phyloP scores from a whole-genome alignment of 1,284 basidiomycete species.

The Coniferiporia sulphurascens region DNA sequence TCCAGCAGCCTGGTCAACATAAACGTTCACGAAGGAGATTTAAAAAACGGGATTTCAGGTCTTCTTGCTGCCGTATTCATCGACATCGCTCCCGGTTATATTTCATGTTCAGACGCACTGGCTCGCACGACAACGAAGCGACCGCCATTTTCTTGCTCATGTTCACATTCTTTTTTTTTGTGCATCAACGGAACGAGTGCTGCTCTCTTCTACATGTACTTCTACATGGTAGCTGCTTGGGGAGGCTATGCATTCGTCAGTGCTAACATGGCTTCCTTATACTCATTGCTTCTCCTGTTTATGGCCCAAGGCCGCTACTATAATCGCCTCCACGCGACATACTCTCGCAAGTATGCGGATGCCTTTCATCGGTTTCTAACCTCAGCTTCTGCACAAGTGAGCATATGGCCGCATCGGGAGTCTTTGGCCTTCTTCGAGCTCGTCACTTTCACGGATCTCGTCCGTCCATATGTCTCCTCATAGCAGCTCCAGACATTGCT shows the following conservation, averaged over 20 bases:
- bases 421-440: slow-evolving; percentile 97
- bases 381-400: slow-evolving; percentile 96
- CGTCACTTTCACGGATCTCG: slow-evolving; percentile 88
- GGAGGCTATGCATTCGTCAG: slow-evolving; percentile 99
- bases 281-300: slow-evolving; percentile 86
- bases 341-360: slow-evolving; percentile 99
- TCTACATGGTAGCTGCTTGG: slow-evolving; percentile 99
- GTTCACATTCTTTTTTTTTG: slow-evolving; percentile 95
- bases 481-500: slow-evolving; percentile 93
- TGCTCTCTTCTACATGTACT: slow-evolving; percentile 97
- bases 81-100: slow-evolving; percentile 96
- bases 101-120: slow-evolving; percentile 97
- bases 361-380: slow-evolving; percentile 98
- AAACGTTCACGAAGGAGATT: slow-evolving; percentile 95
- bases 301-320: slow-evolving; percentile 99
- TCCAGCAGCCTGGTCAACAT: slow-evolving; percentile 95
- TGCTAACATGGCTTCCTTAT: slow-evolving; percentile 99
- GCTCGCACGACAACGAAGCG: slow-evolving; percentile 99
- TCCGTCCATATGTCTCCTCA: slow-evolving; percentile 85
- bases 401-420: slow-evolving; percentile 97
- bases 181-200: slow-evolving; percentile 96
- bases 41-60: slow-evolving; percentile 90
- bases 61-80: slow-evolving; percentile 98
- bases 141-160: slow-evolving; percentile 99
- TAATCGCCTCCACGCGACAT: slow-evolving; percentile 88